Percentiles rank a stretch among this genome's conserved stretches.
Evolutionary conservation across 371 early-diverging fungal genomes (phyloP).

Genomic region (Zopfochytrium polystomum): DNA sequence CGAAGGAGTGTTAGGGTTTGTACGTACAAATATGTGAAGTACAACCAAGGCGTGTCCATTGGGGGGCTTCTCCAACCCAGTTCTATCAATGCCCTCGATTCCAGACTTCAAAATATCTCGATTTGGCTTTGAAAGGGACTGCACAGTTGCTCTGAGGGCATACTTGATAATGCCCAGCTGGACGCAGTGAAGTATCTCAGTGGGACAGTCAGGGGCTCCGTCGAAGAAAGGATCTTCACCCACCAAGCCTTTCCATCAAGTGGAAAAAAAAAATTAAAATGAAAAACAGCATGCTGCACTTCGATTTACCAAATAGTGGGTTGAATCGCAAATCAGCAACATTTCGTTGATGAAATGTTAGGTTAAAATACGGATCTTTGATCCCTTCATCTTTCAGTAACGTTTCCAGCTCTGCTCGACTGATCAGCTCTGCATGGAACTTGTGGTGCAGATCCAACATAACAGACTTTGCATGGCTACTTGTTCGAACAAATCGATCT

Average conservation of each 20-base stretch:
- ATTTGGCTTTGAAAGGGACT: neutral
- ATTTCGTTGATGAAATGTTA: neutral
- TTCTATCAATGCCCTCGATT: neutral
- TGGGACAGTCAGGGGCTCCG: neutral
- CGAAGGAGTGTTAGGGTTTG: neutral
- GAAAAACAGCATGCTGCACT: too few relatives aligned
- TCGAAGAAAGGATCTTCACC: constrained; percentile 9
- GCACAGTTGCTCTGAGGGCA: neutral
- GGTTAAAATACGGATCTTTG: constrained; percentile 1
- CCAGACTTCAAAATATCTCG: neutral
- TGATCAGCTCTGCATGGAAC: neutral
- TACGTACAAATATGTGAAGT: too few relatives aligned
- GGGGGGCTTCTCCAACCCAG: neutral
- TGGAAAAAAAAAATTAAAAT: too few relatives aligned
- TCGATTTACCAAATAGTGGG: constrained; percentile 5
- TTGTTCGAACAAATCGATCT: neutral
- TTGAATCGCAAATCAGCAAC: neutral
- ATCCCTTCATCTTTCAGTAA: neutral
- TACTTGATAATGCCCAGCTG: constrained; percentile 6
- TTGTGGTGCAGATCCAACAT: neutral
- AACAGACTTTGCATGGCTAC: neutral
- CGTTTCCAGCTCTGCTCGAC: neutral
- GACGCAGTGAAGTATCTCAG: constrained; percentile 4
- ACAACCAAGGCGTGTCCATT: constrained; percentile 1
- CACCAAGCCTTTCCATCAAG: too few relatives aligned